These are phyloP conservation scores for Dactylis glomerata DNA, from an alignment of 176 grass and related monocot species.

Conservation along the genomic window DNA sequence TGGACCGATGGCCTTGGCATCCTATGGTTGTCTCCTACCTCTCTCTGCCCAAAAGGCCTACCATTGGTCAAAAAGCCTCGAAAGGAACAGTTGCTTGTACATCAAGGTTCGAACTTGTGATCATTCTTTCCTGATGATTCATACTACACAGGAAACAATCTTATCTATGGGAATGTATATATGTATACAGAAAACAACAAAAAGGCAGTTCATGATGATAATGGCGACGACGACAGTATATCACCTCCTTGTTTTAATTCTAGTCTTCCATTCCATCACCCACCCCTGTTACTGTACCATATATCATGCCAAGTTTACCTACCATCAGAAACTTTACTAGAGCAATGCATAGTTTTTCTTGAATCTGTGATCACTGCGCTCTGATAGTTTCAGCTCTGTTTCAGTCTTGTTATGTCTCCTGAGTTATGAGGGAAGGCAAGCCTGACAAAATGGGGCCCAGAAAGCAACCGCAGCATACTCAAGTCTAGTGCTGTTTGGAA, in stretches of 20 bases:
- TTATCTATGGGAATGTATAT: neutral
- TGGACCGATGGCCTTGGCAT: neutral
- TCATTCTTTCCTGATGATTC: neutral
- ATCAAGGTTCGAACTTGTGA: slow-evolving; percentile 25
- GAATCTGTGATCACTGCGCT: neutral
- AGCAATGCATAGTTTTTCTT: neutral
- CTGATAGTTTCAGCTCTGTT: neutral
- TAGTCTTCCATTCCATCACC: neutral
- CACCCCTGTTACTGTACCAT: too few species aligned
- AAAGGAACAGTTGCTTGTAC: slow-evolving; percentile 29
- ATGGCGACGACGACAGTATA: neutral
- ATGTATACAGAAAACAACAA: neutral
- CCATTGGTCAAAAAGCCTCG: slow-evolving; percentile 5
- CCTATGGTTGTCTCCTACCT: neutral
- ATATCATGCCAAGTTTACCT: neutral
- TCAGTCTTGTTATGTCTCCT: neutral
- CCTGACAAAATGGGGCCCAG: neutral
- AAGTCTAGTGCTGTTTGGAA: neutral
- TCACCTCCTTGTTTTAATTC: neutral
- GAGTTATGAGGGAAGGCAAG: neutral
- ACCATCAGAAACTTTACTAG: neutral
- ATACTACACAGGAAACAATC: neutral
- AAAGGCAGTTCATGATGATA: neutral
- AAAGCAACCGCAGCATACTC: neutral
- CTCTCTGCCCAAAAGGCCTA: slow-evolving; percentile 6